Evolutionary conservation across 768 basidiomycete genomes (phyloP).

Genomic region (Pulveroboletus sp.): DNA sequence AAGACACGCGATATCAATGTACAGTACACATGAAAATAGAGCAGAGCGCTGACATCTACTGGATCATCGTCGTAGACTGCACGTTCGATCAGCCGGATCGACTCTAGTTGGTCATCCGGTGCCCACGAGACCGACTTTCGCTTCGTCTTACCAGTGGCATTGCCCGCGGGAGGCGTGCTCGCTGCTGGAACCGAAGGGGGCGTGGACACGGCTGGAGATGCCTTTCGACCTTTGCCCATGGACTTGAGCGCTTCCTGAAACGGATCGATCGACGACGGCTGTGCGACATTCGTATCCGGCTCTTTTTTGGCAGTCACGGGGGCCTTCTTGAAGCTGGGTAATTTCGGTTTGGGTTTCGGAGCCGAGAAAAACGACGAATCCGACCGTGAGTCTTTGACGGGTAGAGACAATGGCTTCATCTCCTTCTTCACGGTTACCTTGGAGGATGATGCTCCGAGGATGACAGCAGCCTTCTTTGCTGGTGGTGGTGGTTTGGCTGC

Average conservation of each 20-base stretch:
- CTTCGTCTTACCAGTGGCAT: slow-evolving; percentile 48
- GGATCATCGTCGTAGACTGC: slow-evolving; percentile 89
- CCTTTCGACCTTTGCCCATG: slow-evolving; percentile 59
- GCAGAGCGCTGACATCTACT: slow-evolving; percentile 68
- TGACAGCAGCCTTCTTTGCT: slow-evolving; percentile 60
- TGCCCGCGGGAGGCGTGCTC: slow-evolving; percentile 33
- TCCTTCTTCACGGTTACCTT: slow-evolving; percentile 56
- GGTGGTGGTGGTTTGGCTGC: slow-evolving; percentile 48
- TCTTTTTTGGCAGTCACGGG: slow-evolving; percentile 48
- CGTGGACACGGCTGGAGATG: slow-evolving; percentile 57
- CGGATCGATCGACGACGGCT: slow-evolving; percentile 73
- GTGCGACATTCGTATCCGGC: slow-evolving; percentile 55
- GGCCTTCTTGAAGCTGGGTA: slow-evolving; percentile 85
- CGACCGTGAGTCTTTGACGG: slow-evolving; percentile 73
- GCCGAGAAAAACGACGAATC: slow-evolving; percentile 88
- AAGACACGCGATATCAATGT: slow-evolving; percentile 47
- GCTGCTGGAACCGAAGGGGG: slow-evolving; percentile 41
- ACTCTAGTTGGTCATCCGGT: slow-evolving; percentile 66
- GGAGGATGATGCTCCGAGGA: slow-evolving; percentile 18
- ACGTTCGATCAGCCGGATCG: slow-evolving; percentile 74
- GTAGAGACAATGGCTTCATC: slow-evolving; percentile 28
- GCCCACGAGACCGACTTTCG: slow-evolving; percentile 80
- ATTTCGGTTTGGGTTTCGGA: slow-evolving; percentile 76
- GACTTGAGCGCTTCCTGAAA: slow-evolving; percentile 80
- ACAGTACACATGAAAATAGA: slow-evolving; percentile 39